These are phyloP conservation scores for Jamesozyma jinghongensis DNA, from an alignment of 805 yeast species.

Conservation along the genomic window DNA sequence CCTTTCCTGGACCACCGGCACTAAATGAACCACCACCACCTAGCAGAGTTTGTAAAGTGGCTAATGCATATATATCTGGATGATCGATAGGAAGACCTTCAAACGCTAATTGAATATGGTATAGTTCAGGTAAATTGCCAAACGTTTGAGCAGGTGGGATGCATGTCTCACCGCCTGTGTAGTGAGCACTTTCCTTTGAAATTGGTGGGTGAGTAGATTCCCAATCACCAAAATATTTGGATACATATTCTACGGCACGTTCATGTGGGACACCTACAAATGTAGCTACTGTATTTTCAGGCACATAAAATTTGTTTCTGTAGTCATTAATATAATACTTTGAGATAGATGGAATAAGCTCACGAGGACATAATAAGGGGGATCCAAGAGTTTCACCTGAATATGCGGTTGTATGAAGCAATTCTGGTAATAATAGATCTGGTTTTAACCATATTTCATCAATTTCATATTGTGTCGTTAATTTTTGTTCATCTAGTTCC, in stretches of 20 bases:
- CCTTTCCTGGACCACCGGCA: conserved; percentile 99
- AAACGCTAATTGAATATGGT: conserved; percentile 78
- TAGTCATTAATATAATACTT: conserved; percentile 48
- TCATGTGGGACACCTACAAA: conserved; percentile 77
- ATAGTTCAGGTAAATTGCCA: conserved; percentile 69
- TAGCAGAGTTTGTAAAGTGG: conserved; percentile 76
- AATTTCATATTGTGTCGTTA: conserved; percentile 72
- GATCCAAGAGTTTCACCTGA: conserved; percentile 65
- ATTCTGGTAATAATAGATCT: conserved; percentile 78
- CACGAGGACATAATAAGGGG: conserved; percentile 76
- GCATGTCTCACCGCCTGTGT: conserved; percentile 52
- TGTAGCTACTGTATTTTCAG: conserved; percentile 76
- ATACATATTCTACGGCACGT: conserved; percentile 54
- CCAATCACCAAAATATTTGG: conserved; percentile 59
- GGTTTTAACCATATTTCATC: conserved; percentile 76
- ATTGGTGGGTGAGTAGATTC: conserved; percentile 21
- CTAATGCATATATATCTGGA: conserved; percentile 84
- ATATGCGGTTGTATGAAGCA: conserved; percentile 81
- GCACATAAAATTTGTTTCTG: conserved; percentile 58
- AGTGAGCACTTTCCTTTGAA: conserved; percentile 35
- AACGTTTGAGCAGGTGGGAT: conserved; percentile 45
- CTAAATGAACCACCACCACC: conserved; percentile 98
- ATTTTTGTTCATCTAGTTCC: conserved; percentile 66
- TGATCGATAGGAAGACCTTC: conserved; percentile 78
- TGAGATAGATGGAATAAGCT: conserved; percentile 47